Percentiles rank a stretch among this genome's conserved stretches.
These are phyloP conservation scores for Hypoxylon rickii DNA, from an alignment of 495 filamentous ascomycete species.

Conservation along the genomic window DNA sequence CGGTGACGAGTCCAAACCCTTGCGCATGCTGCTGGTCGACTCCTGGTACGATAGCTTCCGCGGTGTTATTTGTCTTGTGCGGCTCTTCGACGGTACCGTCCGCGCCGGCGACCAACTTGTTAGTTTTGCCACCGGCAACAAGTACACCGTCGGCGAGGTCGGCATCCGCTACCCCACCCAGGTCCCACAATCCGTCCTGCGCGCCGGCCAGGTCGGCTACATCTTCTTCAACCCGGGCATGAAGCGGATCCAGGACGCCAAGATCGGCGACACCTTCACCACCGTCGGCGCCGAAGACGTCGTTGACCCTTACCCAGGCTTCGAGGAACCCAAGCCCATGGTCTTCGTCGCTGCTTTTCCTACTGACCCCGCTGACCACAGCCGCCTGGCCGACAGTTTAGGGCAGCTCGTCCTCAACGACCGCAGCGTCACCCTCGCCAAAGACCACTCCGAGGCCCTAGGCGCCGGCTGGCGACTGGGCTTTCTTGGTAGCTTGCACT, in stretches of 20 bases:
- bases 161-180: conserved; percentile 95
- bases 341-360: conserved; percentile 98
- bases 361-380: conserved; percentile 83
- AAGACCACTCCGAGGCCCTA: conserved; percentile 89
- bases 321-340: conserved; percentile 98
- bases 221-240: conserved; percentile 97
- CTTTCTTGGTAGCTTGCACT: conserved; percentile 94
- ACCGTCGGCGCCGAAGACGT: conserved; percentile 75
- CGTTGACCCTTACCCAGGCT: conserved; percentile 84
- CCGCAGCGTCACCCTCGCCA: conserved; percentile 88
- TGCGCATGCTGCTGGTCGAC: conserved; percentile 89
- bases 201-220: conserved; percentile 94
- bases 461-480: conserved; percentile 93
- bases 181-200: conserved; percentile 75
- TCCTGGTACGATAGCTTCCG: conserved; percentile 97
- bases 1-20: conserved; percentile 70
- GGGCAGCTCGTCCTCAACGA: conserved; percentile 93
- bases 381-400: conserved; percentile 90
- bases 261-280: conserved; percentile 94
- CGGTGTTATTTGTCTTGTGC: conserved; percentile 88
- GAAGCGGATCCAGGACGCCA: conserved; percentile 93
- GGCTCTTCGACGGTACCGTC: conserved; percentile 87
- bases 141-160: conserved; percentile 93
- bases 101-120: conserved; percentile 79
- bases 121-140: conserved; percentile 82